Conservation (phyloP, 1,284 basidiomycete species). For the Fistulinella cinereoalba region DNA sequence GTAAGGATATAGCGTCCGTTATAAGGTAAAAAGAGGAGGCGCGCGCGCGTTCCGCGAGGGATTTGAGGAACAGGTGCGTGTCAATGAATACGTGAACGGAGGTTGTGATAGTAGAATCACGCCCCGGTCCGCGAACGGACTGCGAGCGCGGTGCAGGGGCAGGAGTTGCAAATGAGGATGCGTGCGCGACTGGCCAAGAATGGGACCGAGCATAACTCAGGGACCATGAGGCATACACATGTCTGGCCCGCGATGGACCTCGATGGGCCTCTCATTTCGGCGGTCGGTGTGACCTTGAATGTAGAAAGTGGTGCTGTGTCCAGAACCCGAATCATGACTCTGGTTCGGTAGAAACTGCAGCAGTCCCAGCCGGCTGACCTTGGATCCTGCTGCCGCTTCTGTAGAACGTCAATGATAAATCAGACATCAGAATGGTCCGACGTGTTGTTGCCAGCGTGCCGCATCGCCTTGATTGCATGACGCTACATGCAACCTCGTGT, state of each 20-base stretch:
- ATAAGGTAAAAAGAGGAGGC: constrained; percentile 24
- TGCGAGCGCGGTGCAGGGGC: constrained; percentile 17
- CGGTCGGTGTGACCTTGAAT: not conserved
- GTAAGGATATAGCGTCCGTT: constrained; percentile 14
- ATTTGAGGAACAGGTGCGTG: constrained; percentile 10
- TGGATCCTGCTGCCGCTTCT: no score
- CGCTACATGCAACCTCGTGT: constrained; percentile 22
- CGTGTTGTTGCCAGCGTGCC: no score
- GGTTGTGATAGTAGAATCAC: constrained; percentile 8
- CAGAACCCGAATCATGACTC: no score
- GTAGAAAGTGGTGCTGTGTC: not conserved
- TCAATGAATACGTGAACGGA: constrained; percentile 7
- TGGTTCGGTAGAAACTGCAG: no score
- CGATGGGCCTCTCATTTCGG: not conserved
- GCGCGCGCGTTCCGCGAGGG: constrained; percentile 15
- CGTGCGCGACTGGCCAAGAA: constrained; percentile 15
- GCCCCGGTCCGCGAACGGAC: constrained; percentile 6
- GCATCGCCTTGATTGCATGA: constrained; percentile 10
- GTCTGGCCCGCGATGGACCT: not conserved
- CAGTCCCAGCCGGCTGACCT: no score
- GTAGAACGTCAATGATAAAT: no score
- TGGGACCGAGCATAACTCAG: constrained; percentile 5
- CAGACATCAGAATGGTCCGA: no score
- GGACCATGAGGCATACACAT: constrained; percentile 18
- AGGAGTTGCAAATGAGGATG: constrained; percentile 14